Evolutionary conservation across 495 filamentous ascomycete species (phyloP).

Genomic region (Annulohypoxylon bovei): DNA sequence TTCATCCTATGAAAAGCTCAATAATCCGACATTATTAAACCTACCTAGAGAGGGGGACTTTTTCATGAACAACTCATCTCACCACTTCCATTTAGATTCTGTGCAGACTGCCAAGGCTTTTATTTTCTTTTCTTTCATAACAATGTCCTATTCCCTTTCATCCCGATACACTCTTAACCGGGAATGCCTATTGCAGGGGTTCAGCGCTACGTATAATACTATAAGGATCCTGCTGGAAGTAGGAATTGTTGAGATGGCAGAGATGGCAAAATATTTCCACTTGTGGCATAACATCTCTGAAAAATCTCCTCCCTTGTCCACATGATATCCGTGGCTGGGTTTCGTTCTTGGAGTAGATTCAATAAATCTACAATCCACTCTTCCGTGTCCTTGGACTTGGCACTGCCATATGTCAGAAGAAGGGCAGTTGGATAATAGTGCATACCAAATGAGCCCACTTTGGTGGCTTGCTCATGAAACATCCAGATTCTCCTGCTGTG

Average conservation of each 20-base stretch:
- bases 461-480: constrained; percentile 17
- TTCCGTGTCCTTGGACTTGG: not conserved
- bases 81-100: not conserved
- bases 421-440: constrained; percentile 16
- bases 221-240: not conserved
- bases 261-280: constrained; percentile 6
- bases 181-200: not conserved
- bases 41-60: not conserved
- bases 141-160: not conserved
- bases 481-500: constrained; percentile 11
- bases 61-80: not conserved
- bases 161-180: not conserved
- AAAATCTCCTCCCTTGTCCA: constrained; percentile 10
- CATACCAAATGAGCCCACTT: constrained; percentile 15
- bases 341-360: constrained; percentile 3
- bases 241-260: not conserved
- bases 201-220: not conserved
- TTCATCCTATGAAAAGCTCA: not conserved
- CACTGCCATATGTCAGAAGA: constrained; percentile 13
- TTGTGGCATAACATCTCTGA: constrained; percentile 6
- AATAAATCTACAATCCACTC: constrained; percentile 6
- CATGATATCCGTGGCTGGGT: constrained; percentile 18
- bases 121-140: not conserved
- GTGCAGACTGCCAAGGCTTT: not conserved
- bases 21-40: not conserved